These are phyloP conservation scores for Eremothecium gossypii DNA, from an alignment of 1,139 yeast species.

Conservation along the genomic window DNA sequence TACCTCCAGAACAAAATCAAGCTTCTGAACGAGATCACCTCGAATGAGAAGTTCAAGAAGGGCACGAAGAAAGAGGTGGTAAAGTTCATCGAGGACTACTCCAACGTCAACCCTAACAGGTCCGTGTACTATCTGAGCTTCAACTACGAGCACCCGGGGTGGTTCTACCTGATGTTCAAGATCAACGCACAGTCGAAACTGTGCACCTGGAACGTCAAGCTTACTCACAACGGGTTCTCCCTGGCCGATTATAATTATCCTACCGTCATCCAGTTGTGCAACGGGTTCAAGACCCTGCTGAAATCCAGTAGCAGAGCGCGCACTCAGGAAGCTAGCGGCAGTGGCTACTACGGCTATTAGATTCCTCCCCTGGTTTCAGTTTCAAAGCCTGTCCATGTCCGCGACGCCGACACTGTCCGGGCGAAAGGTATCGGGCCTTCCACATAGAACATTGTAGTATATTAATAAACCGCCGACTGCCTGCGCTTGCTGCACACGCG, in stretches of 20 bases:
- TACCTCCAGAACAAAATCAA: constrained; percentile 81
- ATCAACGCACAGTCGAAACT: constrained; percentile 62
- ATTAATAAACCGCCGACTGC: no score
- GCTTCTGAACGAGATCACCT: constrained; percentile 75
- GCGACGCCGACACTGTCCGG: no score
- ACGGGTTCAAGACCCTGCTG: constrained; percentile 71
- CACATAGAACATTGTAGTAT: no score
- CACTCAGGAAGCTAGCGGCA: constrained; percentile 7
- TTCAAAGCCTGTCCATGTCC: no score
- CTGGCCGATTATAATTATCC: constrained; percentile 76
- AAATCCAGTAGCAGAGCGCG: constrained; percentile 26
- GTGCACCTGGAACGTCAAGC: constrained; percentile 83
- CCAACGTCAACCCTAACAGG: constrained; percentile 83
- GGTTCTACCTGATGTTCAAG: constrained; percentile 80
- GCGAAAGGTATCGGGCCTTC: no score
- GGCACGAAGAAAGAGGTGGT: constrained; percentile 76
- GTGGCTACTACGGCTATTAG: constrained; percentile 13
- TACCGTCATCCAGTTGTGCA: constrained; percentile 77
- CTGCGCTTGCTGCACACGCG: no score
- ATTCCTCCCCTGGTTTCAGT: not conserved
- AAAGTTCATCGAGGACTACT: constrained; percentile 81
- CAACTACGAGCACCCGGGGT: constrained; percentile 88
- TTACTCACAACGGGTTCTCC: constrained; percentile 77
- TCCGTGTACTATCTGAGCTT: constrained; percentile 88
- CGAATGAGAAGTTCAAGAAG: constrained; percentile 79